These are phyloP conservation scores for Eutrema salsugineum DNA, from an alignment of 441 rosid genomes.

Conservation along the genomic window DNA sequence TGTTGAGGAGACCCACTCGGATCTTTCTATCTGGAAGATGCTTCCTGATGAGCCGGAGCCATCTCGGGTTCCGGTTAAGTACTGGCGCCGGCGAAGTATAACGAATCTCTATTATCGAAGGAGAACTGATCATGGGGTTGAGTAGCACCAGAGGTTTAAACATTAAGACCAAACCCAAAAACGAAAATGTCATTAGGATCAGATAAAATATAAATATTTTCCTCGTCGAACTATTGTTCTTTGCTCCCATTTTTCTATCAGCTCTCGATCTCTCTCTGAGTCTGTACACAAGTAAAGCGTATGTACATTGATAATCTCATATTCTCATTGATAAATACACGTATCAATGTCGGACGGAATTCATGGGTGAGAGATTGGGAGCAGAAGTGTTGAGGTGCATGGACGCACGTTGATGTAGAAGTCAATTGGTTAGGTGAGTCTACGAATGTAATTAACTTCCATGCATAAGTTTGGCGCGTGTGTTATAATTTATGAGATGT, in stretches of 20 bases:
- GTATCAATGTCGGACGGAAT: background rate
- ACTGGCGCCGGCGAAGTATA: background rate
- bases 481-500: background rate
- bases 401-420: constrained; percentile 27
- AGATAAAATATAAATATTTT: constrained; percentile 39
- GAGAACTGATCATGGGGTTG: constrained; percentile 24
- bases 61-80: constrained; percentile 28
- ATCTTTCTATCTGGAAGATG: constrained; percentile 33
- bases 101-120: constrained; percentile 9
- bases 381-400: constrained; percentile 22
- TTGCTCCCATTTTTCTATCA: constrained; percentile 35
- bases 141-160: constrained; percentile 27
- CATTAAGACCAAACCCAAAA: constrained; percentile 31
- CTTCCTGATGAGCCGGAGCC: constrained; percentile 39
- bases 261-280: constrained; percentile 13
- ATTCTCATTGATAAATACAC: background rate
- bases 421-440: constrained; percentile 19
- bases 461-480: background rate
- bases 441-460: constrained; percentile 4
- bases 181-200: constrained; percentile 34
- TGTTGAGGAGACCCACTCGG: constrained; percentile 62
- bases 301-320: background rate
- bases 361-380: constrained; percentile 12
- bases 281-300: background rate
- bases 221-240: constrained; percentile 22